Conservation (phyloP, 768 basidiomycete species). For the Dioszegia aurantiaca region DNA sequence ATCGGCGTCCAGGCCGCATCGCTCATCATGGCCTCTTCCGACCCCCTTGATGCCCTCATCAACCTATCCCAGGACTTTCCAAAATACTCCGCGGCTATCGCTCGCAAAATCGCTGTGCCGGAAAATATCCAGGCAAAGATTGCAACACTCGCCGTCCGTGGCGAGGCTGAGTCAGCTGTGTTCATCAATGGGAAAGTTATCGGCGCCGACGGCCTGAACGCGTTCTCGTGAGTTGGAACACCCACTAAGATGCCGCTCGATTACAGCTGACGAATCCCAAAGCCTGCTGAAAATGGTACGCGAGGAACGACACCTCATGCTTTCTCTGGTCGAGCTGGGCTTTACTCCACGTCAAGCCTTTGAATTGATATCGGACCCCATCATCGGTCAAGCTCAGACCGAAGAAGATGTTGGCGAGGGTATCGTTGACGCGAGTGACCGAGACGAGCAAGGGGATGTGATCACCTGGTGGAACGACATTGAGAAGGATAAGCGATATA, state of each 20-base stretch:
- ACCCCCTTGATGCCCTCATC: slow-evolving; percentile 61
- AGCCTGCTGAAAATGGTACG: slow-evolving; percentile 69
- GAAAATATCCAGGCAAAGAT: slow-evolving; percentile 63
- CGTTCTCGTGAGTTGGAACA: slow-evolving; percentile 59
- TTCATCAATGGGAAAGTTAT: slow-evolving; percentile 79
- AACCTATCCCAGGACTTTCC: slow-evolving; percentile 85
- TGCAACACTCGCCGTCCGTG: slow-evolving; percentile 57
- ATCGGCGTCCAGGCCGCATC: slow-evolving; percentile 74
- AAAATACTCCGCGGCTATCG: slow-evolving; percentile 70
- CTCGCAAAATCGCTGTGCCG: slow-evolving; percentile 63
- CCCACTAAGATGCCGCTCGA: not conserved
- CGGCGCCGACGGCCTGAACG: slow-evolving; percentile 64
- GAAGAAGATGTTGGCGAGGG: slow-evolving; percentile 62
- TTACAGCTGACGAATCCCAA: not conserved
- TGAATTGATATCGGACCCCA: slow-evolving; percentile 67
- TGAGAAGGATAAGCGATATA: slow-evolving; percentile 70
- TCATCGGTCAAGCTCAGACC: slow-evolving; percentile 59
- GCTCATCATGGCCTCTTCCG: slow-evolving; percentile 64
- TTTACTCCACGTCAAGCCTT: slow-evolving; percentile 66
- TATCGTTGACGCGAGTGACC: slow-evolving; percentile 87
- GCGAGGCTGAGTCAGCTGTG: slow-evolving; percentile 50
- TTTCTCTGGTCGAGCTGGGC: slow-evolving; percentile 63
- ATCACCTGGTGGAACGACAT: slow-evolving; percentile 89
- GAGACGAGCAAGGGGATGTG: slow-evolving; percentile 69
- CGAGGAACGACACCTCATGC: slow-evolving; percentile 66